phyloP scores from a whole-genome alignment of 208 protist genomes.

The Acanthamoeba polyphaga region DNA sequence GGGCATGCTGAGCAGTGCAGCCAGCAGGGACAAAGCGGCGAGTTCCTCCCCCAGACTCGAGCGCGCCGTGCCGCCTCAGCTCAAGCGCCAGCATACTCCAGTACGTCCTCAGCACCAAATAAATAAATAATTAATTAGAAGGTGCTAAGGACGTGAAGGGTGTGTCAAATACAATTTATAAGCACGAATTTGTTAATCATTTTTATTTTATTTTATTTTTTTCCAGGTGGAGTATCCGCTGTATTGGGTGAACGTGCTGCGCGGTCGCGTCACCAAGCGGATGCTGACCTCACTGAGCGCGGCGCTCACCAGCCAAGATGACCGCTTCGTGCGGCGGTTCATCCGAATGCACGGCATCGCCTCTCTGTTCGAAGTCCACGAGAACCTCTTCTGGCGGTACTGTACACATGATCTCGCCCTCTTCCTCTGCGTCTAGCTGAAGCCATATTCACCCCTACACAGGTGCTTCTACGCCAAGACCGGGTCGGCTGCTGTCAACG shows the following conservation, averaged over 20 bases:
- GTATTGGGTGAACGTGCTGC: slow-evolving; percentile 67
- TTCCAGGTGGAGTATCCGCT: neutral
- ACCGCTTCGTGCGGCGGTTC: slow-evolving; percentile 25
- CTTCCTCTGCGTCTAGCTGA: neutral
- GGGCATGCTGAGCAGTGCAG: neutral
- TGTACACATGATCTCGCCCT: neutral
- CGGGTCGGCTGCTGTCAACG: neutral
- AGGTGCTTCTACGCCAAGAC: neutral
- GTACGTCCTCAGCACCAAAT: neutral
- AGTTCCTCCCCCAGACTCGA: neutral
- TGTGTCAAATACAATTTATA: no score
- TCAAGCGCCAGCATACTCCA: neutral
- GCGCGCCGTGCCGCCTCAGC: neutral
- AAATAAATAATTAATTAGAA: no score
- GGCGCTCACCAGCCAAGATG: neutral
- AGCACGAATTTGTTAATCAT: neutral
- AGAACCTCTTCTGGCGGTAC: slow-evolving; percentile 74
- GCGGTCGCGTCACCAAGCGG: neutral
- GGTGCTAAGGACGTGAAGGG: no score
- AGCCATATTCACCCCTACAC: neutral
- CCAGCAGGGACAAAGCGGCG: slow-evolving; percentile 1
- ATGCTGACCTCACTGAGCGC: neutral
- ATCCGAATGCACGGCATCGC: slow-evolving; percentile 3
- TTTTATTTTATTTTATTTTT: neutral
- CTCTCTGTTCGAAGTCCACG: slow-evolving; percentile 45